Percentiles rank a stretch among this genome's conserved stretches.
Evolutionary conservation across 192 early-diverging fungal genomes (phyloP).

Genomic region (Podila clonocystis): DNA sequence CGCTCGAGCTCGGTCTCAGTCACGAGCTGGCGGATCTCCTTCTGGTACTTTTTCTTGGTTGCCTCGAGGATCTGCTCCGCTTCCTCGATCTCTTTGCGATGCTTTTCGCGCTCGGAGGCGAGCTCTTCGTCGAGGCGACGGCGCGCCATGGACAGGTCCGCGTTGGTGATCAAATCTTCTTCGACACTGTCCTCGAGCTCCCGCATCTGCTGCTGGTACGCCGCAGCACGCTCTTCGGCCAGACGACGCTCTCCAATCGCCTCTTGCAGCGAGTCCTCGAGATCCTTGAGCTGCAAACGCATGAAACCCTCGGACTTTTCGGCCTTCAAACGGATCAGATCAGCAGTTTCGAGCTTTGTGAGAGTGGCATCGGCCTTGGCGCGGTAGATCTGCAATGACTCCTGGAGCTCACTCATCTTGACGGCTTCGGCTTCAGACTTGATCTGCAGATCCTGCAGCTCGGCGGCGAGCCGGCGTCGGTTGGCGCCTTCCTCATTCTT

Average conservation of each 20-base stretch:
- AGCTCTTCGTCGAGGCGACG: slow-evolving; percentile 85
- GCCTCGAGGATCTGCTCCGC: slow-evolving; percentile 76
- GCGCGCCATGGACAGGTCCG: slow-evolving; percentile 76
- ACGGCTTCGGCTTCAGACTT: slow-evolving; percentile 69
- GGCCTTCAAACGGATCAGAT: slow-evolving; percentile 75
- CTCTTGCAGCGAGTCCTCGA: slow-evolving; percentile 73
- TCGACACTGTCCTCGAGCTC: slow-evolving; percentile 83
- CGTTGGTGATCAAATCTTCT: slow-evolving; percentile 73
- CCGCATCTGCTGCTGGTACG: slow-evolving; percentile 74
- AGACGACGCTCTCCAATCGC: slow-evolving; percentile 65
- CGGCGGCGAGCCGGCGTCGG: slow-evolving; percentile 63
- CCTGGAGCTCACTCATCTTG: slow-evolving; percentile 67
- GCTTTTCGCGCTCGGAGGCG: slow-evolving; percentile 70
- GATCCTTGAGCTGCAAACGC: slow-evolving; percentile 73
- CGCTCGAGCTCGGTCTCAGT: slow-evolving; percentile 84
- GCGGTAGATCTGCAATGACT: slow-evolving; percentile 65
- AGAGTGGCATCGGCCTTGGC: slow-evolving; percentile 61
- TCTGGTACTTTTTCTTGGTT: slow-evolving; percentile 84
- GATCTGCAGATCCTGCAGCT: slow-evolving; percentile 69
- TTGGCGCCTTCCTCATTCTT: slow-evolving; percentile 71
- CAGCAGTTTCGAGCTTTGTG: slow-evolving; percentile 71
- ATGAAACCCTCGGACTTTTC: slow-evolving; percentile 78
- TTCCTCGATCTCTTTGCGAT: slow-evolving; percentile 81
- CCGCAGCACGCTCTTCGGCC: slow-evolving; percentile 71
- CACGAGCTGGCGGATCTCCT: slow-evolving; percentile 82